Evolutionary conservation across 2,329 filamentous ascomycete genomes (phyloP), one percentile per base, ranked within the genome.

Genomic region (Fusarium subglutinans): DNA sequence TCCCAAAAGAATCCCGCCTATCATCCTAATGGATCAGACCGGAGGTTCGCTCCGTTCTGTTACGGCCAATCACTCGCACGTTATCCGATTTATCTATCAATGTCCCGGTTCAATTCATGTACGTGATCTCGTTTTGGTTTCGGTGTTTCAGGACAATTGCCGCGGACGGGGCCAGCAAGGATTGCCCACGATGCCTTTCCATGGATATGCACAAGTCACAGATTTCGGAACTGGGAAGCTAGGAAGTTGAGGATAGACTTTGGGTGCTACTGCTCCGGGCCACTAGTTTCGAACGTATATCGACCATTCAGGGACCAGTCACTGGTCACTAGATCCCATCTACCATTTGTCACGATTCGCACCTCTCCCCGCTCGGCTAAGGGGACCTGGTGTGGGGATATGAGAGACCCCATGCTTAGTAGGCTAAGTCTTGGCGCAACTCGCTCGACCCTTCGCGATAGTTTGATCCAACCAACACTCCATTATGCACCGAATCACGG

Each of bases 11-110:
- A 65, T 65, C 64, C 51, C 61, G 44, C 64, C 66, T 58, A 38
- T 70, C 51, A 58, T 50, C 41, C 43, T 73, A 60, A 61, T 68
- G 51, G 43, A 57, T 38, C 55, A 74, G 60, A 65, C 69, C 66
- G 59, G 74, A 58, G 58, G 28, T 66, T 67, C 58, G 53, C 41
- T 73, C 63, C 55, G 60, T 72, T 66, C 53, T 59, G 60, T 65
- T 63, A 50, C 44, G 54, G 61, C 30, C 55, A 62, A 62, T 63
- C 44, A 47, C 59, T 56, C 56, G 56, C 43, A 55, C 62, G 66
- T 64, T 43, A 55, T 50, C 35, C 56, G 55, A 54, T 63, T 56
- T 55, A 64, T 30, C 57, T 55, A 60, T 53, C 59, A 60, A 53
- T 63, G 58, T 64, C 66, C 55, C 69, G 43, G 15, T 50, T 40